phyloP scores from a whole-genome alignment of 768 basidiomycete genomes.

The Pleurotus platypus region DNA sequence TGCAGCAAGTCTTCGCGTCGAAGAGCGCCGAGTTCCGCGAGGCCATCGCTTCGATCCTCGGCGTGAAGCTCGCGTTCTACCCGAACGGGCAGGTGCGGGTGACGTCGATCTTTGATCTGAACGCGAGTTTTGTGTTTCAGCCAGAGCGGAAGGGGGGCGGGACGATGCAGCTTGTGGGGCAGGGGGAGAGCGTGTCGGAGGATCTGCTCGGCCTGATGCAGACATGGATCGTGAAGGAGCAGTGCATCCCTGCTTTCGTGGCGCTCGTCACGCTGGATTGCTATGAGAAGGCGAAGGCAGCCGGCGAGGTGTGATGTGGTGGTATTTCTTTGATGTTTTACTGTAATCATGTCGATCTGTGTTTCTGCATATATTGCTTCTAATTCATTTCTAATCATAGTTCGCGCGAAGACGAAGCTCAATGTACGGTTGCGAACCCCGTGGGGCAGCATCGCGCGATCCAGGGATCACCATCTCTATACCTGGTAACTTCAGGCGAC shows the following conservation, averaged over 20 bases:
- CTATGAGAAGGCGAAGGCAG: constrained; percentile 69
- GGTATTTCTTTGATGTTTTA: too few species aligned
- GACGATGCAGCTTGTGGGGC: constrained; percentile 70
- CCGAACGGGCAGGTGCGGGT: constrained; percentile 88
- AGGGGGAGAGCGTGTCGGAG: constrained; percentile 71
- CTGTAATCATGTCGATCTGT: too few species aligned
- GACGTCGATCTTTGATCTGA: constrained; percentile 86
- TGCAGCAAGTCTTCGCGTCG: constrained; percentile 82
- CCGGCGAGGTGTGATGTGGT: constrained; percentile 10
- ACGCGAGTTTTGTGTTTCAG: constrained; percentile 85
- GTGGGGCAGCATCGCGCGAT: too few species aligned
- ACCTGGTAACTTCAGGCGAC: too few species aligned
- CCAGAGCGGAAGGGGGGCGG: constrained; percentile 43
- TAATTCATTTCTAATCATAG: too few species aligned
- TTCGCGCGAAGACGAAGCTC: too few species aligned
- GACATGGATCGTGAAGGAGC: constrained; percentile 83
- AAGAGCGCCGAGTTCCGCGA: constrained; percentile 92
- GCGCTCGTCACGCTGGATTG: constrained; percentile 87
- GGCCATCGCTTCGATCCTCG: constrained; percentile 84
- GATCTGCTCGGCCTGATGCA: constrained; percentile 72
- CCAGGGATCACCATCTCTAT: too few species aligned
- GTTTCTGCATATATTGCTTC: too few species aligned
- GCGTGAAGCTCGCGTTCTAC: constrained; percentile 88
- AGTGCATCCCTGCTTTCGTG: constrained; percentile 86
- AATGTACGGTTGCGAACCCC: too few species aligned